Base-by-base conservation (phyloP, 306 rosid genomes). In the Betula pendula region DNA sequence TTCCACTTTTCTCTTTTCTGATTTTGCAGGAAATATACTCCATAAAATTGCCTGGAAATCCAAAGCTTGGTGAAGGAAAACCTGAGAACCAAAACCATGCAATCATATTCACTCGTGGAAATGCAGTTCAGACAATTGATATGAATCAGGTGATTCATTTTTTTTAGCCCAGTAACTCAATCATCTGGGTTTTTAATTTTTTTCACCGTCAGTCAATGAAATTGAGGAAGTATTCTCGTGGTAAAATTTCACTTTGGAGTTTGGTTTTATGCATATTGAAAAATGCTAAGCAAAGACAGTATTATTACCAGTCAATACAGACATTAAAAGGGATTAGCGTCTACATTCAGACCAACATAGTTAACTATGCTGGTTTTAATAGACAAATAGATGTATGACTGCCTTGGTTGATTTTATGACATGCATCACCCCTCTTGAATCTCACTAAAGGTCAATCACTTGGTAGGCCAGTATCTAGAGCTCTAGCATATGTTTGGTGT, bases 11-110 rank as follows among this genome's bases (percentile, higher is more conserved):
- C 59, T 48, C 24, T 63, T 20, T 79, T 79, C 74, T 83, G 42
- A 48, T 84, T 22, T 63, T 33, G 17, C 85, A 95, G 97, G 98
- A 95, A 84, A 90, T 95, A 67, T 95, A 92, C 81, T 89, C 97
- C 0, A 91, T 95, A 76, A 95, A 90, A 76, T 81, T 95, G 81
- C 96, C 98, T 17, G 98, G 97, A 59, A 83, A 92, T 83, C 98
- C 97, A 60, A 90, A 92, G 80, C 65, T 95, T 71, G 98, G 97
- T 58, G 98, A 95, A 92, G 98, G 97, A 86, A 95, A 95, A 83
- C 97, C 98, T 0, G 98, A 95, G 85, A 95, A 95, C 77, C 98
- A 95, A 82, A 95, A 95, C 75, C 98, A 95, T 81, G 98, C 97
- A 38, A 77, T 95, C 75, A 82, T 92, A 76, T 95, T 95, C 86